A percentile compares a stretch with the other conserved stretches of the same genome.
Conservation (phyloP, 2,329 filamentous ascomycete species). For the Chalara sp. region DNA sequence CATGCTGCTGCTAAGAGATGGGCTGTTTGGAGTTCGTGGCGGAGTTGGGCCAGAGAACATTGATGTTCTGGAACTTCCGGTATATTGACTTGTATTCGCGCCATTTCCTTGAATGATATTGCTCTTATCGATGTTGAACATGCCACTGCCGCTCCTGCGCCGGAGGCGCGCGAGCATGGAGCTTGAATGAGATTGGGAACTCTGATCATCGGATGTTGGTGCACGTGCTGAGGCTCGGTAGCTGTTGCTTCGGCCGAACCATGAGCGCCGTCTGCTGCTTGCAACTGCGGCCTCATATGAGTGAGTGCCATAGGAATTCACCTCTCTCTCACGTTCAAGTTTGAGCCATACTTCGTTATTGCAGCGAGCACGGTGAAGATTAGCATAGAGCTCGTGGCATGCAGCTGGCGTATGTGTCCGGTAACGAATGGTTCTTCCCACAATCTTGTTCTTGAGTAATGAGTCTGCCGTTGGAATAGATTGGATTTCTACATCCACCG, state of each 20-base stretch:
- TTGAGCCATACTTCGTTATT: conserved; percentile 85
- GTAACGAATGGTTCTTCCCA: conserved; percentile 65
- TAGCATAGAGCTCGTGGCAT: conserved; percentile 73
- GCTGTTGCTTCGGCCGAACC: conserved; percentile 32
- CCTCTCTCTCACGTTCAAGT: conserved; percentile 59
- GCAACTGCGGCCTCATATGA: conserved; percentile 34
- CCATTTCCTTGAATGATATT: conserved; percentile 49
- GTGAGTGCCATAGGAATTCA: conserved; percentile 59
- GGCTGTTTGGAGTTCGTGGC: conserved; percentile 19
- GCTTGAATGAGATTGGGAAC: conserved; percentile 64
- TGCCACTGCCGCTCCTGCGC: conserved; percentile 64
- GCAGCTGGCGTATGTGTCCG: conserved; percentile 71
- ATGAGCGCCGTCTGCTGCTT: conserved; percentile 42
- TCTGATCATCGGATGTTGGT: conserved; percentile 46
- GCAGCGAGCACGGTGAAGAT: conserved; percentile 83
- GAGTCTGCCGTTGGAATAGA: conserved; percentile 74
- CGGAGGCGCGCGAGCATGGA: conserved; percentile 67
- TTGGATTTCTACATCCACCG: conserved; percentile 87
- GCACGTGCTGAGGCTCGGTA: conserved; percentile 57
- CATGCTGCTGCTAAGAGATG: conserved; percentile 22
- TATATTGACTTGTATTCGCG: conserved; percentile 33
- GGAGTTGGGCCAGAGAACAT: conserved; percentile 47
- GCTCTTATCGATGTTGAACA: conserved; percentile 78
- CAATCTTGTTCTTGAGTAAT: conserved; percentile 44
- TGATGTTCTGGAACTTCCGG: conserved; percentile 33